Evolutionary conservation across 371 early-diverging fungal genomes (phyloP).

Genomic region (Basidiobolus heterosporus): DNA sequence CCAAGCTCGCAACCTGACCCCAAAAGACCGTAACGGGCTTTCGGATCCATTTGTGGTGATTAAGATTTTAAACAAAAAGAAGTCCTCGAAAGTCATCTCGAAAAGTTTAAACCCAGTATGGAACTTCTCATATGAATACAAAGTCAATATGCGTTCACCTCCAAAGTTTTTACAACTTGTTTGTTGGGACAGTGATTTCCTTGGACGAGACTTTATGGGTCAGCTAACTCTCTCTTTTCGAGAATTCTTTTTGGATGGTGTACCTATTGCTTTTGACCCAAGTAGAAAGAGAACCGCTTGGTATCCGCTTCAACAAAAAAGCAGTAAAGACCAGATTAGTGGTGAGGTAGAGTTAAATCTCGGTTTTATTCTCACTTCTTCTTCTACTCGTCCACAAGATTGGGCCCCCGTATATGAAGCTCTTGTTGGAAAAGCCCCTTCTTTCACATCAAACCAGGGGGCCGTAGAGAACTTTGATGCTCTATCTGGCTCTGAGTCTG

Average conservation of each 20-base stretch:
- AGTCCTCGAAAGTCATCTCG: slow-evolving; percentile 35
- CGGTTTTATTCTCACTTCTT: no score
- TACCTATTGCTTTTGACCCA: no score
- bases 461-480: no score
- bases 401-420: no score
- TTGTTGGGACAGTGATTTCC: slow-evolving; percentile 44
- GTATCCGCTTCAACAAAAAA: no score
- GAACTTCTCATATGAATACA: slow-evolving; percentile 50
- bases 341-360: no score
- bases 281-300: no score
- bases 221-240: slow-evolving; percentile 33
- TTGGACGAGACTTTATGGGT: slow-evolving; percentile 42
- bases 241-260: slow-evolving; percentile 21
- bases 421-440: no score
- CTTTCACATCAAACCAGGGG: no score
- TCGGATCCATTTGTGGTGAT: slow-evolving; percentile 9
- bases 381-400: no score
- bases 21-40: slow-evolving; percentile 11
- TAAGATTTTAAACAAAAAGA: slow-evolving; percentile 2
- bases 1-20: slow-evolving; percentile 4
- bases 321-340: no score
- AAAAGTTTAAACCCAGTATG: slow-evolving; percentile 59
- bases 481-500: no score
- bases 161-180: slow-evolving; percentile 24
- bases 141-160: slow-evolving; percentile 19